phyloP scores from a whole-genome alignment of 164 flowering plant species.

The Berberis vulgaris region DNA sequence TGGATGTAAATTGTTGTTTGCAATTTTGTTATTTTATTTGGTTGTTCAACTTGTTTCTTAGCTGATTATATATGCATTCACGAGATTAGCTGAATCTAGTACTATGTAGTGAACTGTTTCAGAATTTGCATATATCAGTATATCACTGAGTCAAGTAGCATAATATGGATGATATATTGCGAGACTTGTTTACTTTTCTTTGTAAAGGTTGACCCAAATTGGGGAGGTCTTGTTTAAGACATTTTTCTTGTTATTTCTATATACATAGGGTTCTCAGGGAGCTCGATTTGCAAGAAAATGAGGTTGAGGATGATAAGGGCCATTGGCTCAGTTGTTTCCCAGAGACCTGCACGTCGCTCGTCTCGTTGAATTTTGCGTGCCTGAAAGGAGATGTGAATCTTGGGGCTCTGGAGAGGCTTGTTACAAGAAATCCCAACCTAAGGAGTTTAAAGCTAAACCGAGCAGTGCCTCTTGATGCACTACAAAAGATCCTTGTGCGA shows the following conservation, averaged over 20 bases:
- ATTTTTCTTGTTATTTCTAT: neutral
- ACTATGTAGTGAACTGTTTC: no score
- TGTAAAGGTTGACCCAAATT: no score
- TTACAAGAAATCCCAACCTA: conserved; percentile 68
- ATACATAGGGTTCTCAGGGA: conserved; percentile 57
- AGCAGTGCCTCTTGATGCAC: conserved; percentile 49
- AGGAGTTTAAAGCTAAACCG: conserved; percentile 56
- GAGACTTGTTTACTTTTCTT: no score
- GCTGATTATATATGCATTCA: no score
- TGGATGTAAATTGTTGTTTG: no score
- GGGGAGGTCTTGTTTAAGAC: neutral
- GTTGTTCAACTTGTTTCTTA: no score
- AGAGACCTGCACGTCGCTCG: conserved; percentile 67
- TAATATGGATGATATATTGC: no score
- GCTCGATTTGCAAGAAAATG: conserved; percentile 82
- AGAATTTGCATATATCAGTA: no score
- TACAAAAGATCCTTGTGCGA: conserved; percentile 40
- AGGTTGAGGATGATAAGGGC: conserved; percentile 62
- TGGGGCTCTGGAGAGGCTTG: conserved; percentile 69
- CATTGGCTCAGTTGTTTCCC: conserved; percentile 85
- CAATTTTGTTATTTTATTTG: no score
- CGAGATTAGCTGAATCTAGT: no score
- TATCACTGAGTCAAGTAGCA: no score
- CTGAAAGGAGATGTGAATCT: conserved; percentile 65
- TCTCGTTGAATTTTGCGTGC: conserved; percentile 76